Percentiles rank a stretch among this genome's conserved stretches.
phyloP scores from a whole-genome alignment of 139 green algal species.

The Spirogloea muscicola region DNA sequence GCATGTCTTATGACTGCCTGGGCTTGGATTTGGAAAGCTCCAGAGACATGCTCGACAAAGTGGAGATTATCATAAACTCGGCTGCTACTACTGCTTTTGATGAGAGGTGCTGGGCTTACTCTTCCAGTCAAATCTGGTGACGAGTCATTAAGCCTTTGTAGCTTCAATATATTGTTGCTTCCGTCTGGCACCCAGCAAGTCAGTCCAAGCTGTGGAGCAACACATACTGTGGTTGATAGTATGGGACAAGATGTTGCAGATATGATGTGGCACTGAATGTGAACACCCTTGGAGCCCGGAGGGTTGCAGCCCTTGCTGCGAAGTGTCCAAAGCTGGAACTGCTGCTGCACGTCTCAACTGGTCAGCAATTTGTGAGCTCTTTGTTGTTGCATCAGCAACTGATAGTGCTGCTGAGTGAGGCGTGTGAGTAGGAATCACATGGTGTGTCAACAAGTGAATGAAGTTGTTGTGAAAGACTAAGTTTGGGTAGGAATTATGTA shows the following conservation, averaged over 20 bases:
- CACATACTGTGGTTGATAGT: too few relatives aligned
- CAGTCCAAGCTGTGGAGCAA: neutral
- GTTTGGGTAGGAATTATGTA: too few relatives aligned
- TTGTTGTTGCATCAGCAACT: too few relatives aligned
- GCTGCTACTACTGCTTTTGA: constrained; percentile 46
- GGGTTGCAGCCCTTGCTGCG: constrained; percentile 17
- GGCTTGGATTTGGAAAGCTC: neutral
- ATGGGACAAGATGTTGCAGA: too few relatives aligned
- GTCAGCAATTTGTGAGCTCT: too few relatives aligned
- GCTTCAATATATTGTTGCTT: neutral
- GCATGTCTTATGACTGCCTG: constrained; percentile 18
- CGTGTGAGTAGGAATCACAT: too few relatives aligned
- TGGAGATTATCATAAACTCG: constrained; percentile 44
- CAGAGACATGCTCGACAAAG: constrained; percentile 4
- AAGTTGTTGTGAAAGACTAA: too few relatives aligned
- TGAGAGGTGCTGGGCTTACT: constrained; percentile 22
- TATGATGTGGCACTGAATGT: constrained; percentile 42
- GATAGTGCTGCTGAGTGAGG: too few relatives aligned
- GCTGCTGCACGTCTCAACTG: constrained; percentile 44
- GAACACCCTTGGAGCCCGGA: constrained; percentile 30
- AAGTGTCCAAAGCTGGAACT: constrained; percentile 31
- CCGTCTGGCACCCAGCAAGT: too few relatives aligned
- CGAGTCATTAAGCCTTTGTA: neutral
- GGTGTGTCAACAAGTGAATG: too few relatives aligned
- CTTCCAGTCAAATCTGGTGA: neutral